phyloP scores from a whole-genome alignment of 345 rosid genomes.

The sweet orange (Citrus sinensis) region DVS_A1.0 CM039163.1:36959001-36959500 shows the following conservation, averaged over 20 bases:
- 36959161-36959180: constrained; percentile 81
- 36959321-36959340: constrained; percentile 11
- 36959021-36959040: constrained; percentile 84
- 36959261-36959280: too few relatives aligned
- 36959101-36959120: constrained; percentile 74
- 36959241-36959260: too few relatives aligned
- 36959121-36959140: constrained; percentile 73
- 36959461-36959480: constrained; percentile 94
- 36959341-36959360: not conserved
- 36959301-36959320: constrained; percentile 2
- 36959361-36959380: constrained; percentile 2
- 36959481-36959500: constrained; percentile 92
- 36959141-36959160: constrained; percentile 79
- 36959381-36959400: constrained; percentile 53
- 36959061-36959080: constrained; percentile 75
- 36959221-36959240: not conserved
- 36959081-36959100: constrained; percentile 89
- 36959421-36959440: constrained; percentile 76
- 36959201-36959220: constrained; percentile 7
- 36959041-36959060: constrained; percentile 91
- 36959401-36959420: constrained; percentile 80
- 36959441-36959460: constrained; percentile 42
- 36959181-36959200: constrained; percentile 26
- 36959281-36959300: not conserved
- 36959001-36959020: constrained; percentile 82